Percentiles rank a stretch among this genome's conserved stretches.
These are phyloP conservation scores for Hippophae rhamnoides DNA, from an alignment of 306 rosid species.

Conservation along the genomic window DNA sequence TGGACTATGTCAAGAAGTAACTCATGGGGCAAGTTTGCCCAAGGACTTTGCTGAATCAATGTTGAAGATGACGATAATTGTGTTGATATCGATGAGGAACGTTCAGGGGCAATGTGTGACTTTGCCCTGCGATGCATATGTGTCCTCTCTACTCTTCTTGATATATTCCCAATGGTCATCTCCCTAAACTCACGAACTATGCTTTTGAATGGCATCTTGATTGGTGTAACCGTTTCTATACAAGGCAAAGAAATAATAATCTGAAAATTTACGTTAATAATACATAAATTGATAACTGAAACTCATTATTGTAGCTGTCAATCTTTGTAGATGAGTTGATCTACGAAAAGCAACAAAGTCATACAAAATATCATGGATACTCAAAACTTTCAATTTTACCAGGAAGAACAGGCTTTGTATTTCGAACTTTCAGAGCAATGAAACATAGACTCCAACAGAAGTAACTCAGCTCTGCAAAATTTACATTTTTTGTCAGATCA, in stretches of 20 bases:
- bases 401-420: slow-evolving; percentile 1
- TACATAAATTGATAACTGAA: background rate
- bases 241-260: background rate
- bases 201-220: slow-evolving; percentile 49
- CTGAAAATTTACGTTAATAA: background rate
- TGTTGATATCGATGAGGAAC: slow-evolving; percentile 22
- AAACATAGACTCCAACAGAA: background rate
- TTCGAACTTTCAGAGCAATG: background rate
- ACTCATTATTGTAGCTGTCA: background rate
- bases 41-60: slow-evolving; percentile 32
- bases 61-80: slow-evolving; percentile 7
- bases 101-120: slow-evolving; percentile 74
- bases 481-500: slow-evolving; percentile 1
- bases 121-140: slow-evolving; percentile 45
- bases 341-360: background rate
- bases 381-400: slow-evolving; percentile 1
- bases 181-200: slow-evolving; percentile 49
- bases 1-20: slow-evolving; percentile 73
- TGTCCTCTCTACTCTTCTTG: slow-evolving; percentile 36
- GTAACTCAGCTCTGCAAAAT: slow-evolving; percentile 13
- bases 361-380: background rate
- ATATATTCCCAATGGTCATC: slow-evolving; percentile 41
- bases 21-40: slow-evolving; percentile 84
- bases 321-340: background rate
- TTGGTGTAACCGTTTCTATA: slow-evolving; percentile 11